Evolutionary conservation across 2,329 filamentous ascomycete genomes (phyloP).

Genomic region (Neopestalotiopsis sp.): DNA sequence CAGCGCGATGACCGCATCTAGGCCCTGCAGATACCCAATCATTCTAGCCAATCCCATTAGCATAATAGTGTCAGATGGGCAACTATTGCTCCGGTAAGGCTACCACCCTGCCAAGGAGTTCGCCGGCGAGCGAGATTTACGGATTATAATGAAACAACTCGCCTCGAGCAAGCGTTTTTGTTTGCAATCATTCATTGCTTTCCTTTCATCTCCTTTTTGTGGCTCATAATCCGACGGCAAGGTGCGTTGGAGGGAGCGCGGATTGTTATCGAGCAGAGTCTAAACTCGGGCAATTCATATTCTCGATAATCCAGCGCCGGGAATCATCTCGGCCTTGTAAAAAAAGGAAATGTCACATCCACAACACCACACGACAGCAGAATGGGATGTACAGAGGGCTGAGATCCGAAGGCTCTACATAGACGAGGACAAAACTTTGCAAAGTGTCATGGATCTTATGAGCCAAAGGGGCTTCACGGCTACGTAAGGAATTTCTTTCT

Average conservation of each 20-base stretch:
- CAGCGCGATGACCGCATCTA: background rate
- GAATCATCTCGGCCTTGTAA: background rate
- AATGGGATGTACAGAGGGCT: slow-evolving; percentile 31
- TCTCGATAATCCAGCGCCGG: background rate
- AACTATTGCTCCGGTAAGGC: slow-evolving; percentile 8
- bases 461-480: slow-evolving; percentile 31
- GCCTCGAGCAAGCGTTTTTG: background rate
- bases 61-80: slow-evolving; percentile 12
- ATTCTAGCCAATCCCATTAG: slow-evolving; percentile 9
- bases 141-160: background rate
- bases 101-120: slow-evolving; percentile 3
- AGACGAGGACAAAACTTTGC: slow-evolving; percentile 35
- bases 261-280: background rate
- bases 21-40: slow-evolving; percentile 4
- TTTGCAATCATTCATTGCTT: background rate
- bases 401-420: slow-evolving; percentile 35
- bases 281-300: background rate
- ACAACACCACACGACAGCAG: slow-evolving; percentile 23
- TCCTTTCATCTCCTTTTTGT: background rate
- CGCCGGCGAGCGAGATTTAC: background rate
- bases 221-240: background rate
- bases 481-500: slow-evolving; percentile 29
- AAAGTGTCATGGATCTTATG: slow-evolving; percentile 37
- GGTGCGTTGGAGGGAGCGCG: background rate
- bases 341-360: background rate